A percentile compares a stretch with the other conserved stretches of the same genome.
These are phyloP conservation scores for Pichia sp. DNA, from an alignment of 1,139 yeast genomes.

Conservation along the genomic window DNA sequence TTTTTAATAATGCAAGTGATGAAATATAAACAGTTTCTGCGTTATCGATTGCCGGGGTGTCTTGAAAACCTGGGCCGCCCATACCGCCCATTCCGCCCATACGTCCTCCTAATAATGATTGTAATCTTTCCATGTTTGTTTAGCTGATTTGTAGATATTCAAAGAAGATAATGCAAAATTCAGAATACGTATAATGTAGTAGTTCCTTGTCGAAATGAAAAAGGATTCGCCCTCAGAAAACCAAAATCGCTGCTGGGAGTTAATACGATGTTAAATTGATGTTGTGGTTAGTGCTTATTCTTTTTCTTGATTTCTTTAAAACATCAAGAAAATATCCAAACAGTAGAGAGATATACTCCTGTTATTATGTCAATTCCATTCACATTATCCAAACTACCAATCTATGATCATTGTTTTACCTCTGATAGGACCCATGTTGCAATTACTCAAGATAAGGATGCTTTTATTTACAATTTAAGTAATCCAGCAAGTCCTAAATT, in stretches of 20 bases:
- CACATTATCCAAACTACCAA: slow-evolving; percentile 76
- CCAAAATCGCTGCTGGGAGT: not conserved
- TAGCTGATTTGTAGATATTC: not conserved
- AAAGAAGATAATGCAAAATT: not conserved
- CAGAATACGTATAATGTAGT: too few relatives aligned
- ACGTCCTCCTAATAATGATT: slow-evolving; percentile 28
- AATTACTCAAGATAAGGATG: slow-evolving; percentile 69
- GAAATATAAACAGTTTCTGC: slow-evolving; percentile 96
- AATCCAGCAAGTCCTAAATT: slow-evolving; percentile 38
- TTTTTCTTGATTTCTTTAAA: not conserved
- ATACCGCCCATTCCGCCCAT: slow-evolving; percentile 27
- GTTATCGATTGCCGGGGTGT: slow-evolving; percentile 83
- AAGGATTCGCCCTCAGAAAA: not conserved
- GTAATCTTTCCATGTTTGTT: slow-evolving; percentile 18
- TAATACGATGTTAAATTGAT: not conserved
- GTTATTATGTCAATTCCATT: slow-evolving; percentile 32
- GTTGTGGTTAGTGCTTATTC: too few relatives aligned
- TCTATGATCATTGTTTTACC: slow-evolving; percentile 86
- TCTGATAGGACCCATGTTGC: slow-evolving; percentile 65
- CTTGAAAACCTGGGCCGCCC: slow-evolving; percentile 31
- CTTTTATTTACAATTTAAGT: slow-evolving; percentile 64
- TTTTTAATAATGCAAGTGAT: slow-evolving; percentile 86
- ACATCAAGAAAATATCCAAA: not conserved
- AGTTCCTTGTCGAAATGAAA: not conserved
- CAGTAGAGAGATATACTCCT: slow-evolving; percentile 31